Evolutionary conservation across 192 early-diverging fungal genomes (phyloP), one percentile per base, ranked within the genome.

Genomic region (Backusella tarrabulga): DNA sequence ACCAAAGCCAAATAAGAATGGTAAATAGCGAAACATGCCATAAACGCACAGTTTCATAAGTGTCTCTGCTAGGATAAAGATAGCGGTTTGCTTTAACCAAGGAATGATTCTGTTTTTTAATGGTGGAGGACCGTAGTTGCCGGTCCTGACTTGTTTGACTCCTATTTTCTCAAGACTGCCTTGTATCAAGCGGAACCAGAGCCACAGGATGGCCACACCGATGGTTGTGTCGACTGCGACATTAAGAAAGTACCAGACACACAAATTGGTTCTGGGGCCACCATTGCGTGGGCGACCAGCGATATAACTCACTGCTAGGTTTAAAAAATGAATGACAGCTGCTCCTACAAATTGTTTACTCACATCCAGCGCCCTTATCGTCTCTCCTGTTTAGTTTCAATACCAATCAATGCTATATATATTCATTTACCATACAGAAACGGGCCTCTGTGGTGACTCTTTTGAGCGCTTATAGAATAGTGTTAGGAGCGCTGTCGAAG

Each of bases 341-440:
- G 89, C 91, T 50, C 92, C 90, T n/a, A 90, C 83, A 63, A 92
- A 86, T 68, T 94, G 93, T 75, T 94, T 94, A 83, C 92, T 89
- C 32, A 93, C 92, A 75, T 94, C 93, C 67, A 92, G 89, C 32
- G 84, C 68, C 90, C 90, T 91, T 85, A 34, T 34, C 12, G 14
- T 60, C 56, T 60, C 56, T 14, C 56, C 56, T 60, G 23, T 60
- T 60, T 60, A 60, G 56, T 60, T 60, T 60, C 21, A 60, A 23
- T 21, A 23, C 52, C 52, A 54, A 60, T 14, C 56, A 60, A 26
- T 60, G 56, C 19, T 56, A 23, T 21, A 60, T 21, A 60, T 60
- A 19, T 40, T 40, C 1, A n/a, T 54, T 41, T 85, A 88, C 93
- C 93, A 94, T 50, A 94, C 86, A 26, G 78, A 80, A 77, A 92